Base-by-base conservation (phyloP, 1,284 basidiomycete species). In the Erythrobasidium hasegawianum region DNA sequence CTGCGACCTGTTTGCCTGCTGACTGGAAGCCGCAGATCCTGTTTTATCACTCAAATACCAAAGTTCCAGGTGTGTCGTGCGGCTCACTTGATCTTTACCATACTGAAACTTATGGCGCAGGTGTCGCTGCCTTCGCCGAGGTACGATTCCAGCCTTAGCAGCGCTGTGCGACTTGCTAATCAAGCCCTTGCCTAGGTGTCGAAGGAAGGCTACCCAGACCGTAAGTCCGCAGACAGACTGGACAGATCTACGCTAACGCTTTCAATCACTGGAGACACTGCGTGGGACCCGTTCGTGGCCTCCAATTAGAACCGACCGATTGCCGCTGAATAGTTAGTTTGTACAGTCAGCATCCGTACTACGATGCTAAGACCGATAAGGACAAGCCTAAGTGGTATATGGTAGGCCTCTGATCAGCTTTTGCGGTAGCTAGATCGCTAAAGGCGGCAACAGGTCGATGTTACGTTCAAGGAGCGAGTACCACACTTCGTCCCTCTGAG, bases 41-140 rank as follows among this genome's bases (percentile, higher is more conserved):
- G 9, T 83, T 83, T 79, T 97, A 97, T 76, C 92, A 96, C 75
- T 94, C 90, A 18, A 97, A 92, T 76, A 90, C 87, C 79, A 95
- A 93, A 79, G 82, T 78, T 45, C 93, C 92, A 72, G 90, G 89
- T 86, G 68, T 70, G 80, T 73, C 39, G 27, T 47, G 16, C 43
- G n/a, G n/a, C 14, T 47, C n/a, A 27, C 56, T 29, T n/a, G 20
- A 53, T 24, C 22, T 29, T 8, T 24, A 20, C 54, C 13, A 24
- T 47, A 13, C 22, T 38, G 22, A 53, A 8, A 47, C 47, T 24
- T 50, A 50, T 53, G 26, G 16, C 27, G 18, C 56, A 88, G 91
- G 92, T 16, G 85, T 95, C 55, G 89, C 87, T 57, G 91, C 84
- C 8, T 85, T 93, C 73, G 90, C 90, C 5, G 84, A 58, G 47